Evolutionary conservation across 768 basidiomycete species (phyloP).

Genomic region (Mycena filopes): DNA sequence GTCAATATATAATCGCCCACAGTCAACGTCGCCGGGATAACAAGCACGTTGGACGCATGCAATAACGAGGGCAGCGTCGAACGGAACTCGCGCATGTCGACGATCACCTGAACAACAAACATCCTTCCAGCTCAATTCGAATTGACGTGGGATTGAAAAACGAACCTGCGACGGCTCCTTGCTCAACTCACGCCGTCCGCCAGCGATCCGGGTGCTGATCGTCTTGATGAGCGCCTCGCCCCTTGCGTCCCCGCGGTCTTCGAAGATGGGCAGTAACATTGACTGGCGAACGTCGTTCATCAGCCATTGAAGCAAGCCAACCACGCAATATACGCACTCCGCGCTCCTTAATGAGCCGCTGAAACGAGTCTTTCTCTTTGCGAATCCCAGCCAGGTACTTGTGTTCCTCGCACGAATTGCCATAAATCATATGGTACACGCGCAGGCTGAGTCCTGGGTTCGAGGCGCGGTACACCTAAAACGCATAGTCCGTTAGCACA

Average conservation of each 20-base stretch:
- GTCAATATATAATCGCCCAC: slow-evolving; percentile 97
- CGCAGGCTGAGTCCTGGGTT: slow-evolving; percentile 86
- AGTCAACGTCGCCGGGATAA: slow-evolving; percentile 92
- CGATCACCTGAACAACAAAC: slow-evolving; percentile 78
- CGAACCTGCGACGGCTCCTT: slow-evolving; percentile 72
- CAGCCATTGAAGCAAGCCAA: background rate
- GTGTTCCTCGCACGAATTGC: slow-evolving; percentile 93
- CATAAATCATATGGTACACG: slow-evolving; percentile 97
- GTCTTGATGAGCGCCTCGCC: slow-evolving; percentile 78
- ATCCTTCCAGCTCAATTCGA: background rate
- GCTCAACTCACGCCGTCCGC: slow-evolving; percentile 77
- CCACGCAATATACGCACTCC: slow-evolving; percentile 64
- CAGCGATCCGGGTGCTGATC: slow-evolving; percentile 87
- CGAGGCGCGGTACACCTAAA: slow-evolving; percentile 85
- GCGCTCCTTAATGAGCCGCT: slow-evolving; percentile 90
- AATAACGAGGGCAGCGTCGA: slow-evolving; percentile 91
- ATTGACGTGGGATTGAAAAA: background rate
- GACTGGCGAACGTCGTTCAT: slow-evolving; percentile 56
- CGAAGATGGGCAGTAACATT: slow-evolving; percentile 88
- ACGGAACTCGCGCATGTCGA: slow-evolving; percentile 97
- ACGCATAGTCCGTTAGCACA: background rate
- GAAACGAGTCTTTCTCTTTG: slow-evolving; percentile 94
- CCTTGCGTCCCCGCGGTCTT: slow-evolving; percentile 58
- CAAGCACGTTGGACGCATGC: slow-evolving; percentile 80
- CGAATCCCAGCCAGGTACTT: slow-evolving; percentile 91